A percentile compares a stretch with the other conserved stretches of the same genome.
These are phyloP conservation scores for Endocalyx cinctus DNA, from an alignment of 2,329 filamentous ascomycete species.

Conservation along the genomic window DNA sequence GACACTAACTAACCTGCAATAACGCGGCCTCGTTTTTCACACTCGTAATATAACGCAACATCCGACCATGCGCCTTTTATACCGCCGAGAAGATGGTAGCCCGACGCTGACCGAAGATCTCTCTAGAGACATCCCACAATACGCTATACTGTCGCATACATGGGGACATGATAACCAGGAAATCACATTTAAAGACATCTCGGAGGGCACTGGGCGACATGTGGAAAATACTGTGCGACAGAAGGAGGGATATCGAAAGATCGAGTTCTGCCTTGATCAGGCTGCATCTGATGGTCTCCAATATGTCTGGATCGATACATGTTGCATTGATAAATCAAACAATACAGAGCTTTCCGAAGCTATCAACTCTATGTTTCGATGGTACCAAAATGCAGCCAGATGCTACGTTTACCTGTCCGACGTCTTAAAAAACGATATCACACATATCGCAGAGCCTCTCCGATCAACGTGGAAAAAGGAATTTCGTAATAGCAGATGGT, in stretches of 20 bases:
- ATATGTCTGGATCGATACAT: slow-evolving; percentile 2
- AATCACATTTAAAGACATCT: background rate
- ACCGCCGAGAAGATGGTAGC: slow-evolving; percentile 1
- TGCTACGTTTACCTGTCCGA: background rate
- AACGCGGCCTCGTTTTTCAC: no score
- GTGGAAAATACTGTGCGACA: no score
- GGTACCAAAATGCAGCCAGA: slow-evolving; percentile 3
- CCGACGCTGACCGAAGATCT: background rate
- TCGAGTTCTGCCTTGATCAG: background rate
- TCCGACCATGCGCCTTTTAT: slow-evolving; percentile 1
- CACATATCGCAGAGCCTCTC: background rate
- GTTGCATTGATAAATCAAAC: slow-evolving; percentile 2
- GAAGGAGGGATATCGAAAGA: background rate
- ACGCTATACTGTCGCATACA: slow-evolving; percentile 3
- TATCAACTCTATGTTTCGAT: slow-evolving; percentile 1
- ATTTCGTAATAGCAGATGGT: background rate
- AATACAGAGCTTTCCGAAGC: slow-evolving; percentile 1
- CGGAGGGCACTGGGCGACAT: background rate
- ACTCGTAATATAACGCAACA: no score
- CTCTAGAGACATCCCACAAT: background rate
- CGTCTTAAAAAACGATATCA: background rate
- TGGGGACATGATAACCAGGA: slow-evolving; percentile 1
- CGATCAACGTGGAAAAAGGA: background rate
- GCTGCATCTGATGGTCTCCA: background rate
- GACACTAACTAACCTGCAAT: no score